phyloP scores from a whole-genome alignment of 2,329 filamentous ascomycete genomes.

The Teratosphaeria nubilosa region DNA sequence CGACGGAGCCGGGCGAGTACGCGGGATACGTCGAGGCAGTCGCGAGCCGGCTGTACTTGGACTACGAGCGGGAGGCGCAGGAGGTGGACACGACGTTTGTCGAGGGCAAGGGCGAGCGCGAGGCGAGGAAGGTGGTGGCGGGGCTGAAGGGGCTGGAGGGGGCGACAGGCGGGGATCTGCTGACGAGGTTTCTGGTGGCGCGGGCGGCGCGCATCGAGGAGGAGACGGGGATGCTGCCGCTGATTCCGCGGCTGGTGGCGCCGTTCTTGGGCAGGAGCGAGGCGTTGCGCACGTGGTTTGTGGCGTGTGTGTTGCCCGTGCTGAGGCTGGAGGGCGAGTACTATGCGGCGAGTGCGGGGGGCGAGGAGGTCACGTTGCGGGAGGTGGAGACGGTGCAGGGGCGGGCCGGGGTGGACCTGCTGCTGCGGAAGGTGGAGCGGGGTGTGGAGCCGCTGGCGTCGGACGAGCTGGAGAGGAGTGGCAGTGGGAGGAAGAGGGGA shows the following conservation, averaged over 20 bases:
- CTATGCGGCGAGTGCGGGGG: constrained; percentile 46
- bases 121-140: constrained; percentile 53
- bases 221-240: constrained; percentile 60
- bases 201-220: constrained; percentile 60
- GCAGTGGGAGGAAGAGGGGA: constrained; percentile 4
- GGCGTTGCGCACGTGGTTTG: constrained; percentile 56
- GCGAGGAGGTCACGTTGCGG: constrained; percentile 44
- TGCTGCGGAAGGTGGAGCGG: constrained; percentile 49
- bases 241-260: constrained; percentile 55
- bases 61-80: constrained; percentile 29
- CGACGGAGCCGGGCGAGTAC: constrained; percentile 53
- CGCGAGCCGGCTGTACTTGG: constrained; percentile 37
- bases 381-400: constrained; percentile 55
- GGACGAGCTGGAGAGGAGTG: not conserved
- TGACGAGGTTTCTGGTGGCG: constrained; percentile 57
- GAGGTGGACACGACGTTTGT: constrained; percentile 48
- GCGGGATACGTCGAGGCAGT: constrained; percentile 51
- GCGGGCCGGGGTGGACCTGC: constrained; percentile 46
- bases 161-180: constrained; percentile 43
- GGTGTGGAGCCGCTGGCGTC: constrained; percentile 2
- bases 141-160: constrained; percentile 52
- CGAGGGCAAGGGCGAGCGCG: constrained; percentile 45
- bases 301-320: constrained; percentile 59
- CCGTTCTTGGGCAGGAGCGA: constrained; percentile 52
- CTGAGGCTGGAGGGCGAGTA: constrained; percentile 61